Evolutionary conservation across 805 yeast species (phyloP).

Genomic region (Candida easanensis): DNA sequence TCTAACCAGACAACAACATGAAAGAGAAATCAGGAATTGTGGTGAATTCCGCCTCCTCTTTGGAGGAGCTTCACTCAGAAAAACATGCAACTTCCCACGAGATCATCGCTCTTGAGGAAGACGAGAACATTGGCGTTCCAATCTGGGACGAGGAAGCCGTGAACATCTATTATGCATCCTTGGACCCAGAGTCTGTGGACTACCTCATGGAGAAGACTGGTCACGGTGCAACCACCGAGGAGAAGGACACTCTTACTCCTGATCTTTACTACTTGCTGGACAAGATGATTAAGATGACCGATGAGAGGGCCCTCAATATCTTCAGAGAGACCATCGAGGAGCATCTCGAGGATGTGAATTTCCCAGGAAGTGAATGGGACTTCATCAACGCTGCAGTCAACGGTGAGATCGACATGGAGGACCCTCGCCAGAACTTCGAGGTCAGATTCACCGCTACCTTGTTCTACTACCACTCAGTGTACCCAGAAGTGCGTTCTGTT

Average conservation of each 20-base stretch:
- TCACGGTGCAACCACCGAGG: slow-evolving; percentile 12
- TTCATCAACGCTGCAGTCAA: slow-evolving; percentile 3
- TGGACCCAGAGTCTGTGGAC: slow-evolving; percentile 2
- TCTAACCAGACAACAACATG: no score
- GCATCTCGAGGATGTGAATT: slow-evolving; percentile 48
- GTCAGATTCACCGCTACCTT: slow-evolving; percentile 9
- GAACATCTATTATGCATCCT: no score
- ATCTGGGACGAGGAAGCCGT: no score
- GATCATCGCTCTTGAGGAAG: no score
- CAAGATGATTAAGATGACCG: slow-evolving; percentile 19
- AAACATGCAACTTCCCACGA: no score
- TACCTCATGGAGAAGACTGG: slow-evolving; percentile 16
- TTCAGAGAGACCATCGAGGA: slow-evolving; percentile 37
- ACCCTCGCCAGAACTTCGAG: slow-evolving; percentile 8
- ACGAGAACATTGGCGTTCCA: no score
- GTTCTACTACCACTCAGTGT: slow-evolving; percentile 45
- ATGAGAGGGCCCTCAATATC: slow-evolving; percentile 24
- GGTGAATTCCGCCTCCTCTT: no score
- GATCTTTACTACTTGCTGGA: slow-evolving; percentile 15
- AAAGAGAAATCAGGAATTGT: no score
- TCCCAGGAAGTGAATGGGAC: slow-evolving; percentile 31
- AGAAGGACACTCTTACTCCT: slow-evolving; percentile 12
- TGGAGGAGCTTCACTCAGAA: no score
- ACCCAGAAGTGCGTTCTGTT: slow-evolving; percentile 65
- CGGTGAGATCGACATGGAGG: slow-evolving; percentile 2